phyloP scores from a whole-genome alignment of 2,329 filamentous ascomycete genomes.

The Whalleya microplaca region DNA sequence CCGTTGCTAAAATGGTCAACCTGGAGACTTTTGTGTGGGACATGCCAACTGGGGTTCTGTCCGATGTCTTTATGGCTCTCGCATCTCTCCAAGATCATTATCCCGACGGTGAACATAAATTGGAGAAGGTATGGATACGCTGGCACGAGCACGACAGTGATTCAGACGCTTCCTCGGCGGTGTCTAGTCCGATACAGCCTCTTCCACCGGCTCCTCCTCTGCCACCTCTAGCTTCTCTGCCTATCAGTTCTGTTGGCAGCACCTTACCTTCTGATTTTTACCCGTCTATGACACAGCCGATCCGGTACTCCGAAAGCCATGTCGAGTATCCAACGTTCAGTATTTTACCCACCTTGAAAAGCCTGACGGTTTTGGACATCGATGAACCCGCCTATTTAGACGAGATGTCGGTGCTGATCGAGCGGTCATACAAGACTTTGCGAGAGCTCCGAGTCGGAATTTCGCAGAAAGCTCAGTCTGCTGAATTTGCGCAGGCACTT shows the following conservation, averaged over 20 bases:
- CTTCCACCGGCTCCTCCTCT: constrained; percentile 23
- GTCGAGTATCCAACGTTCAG: constrained; percentile 83
- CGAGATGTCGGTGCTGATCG: constrained; percentile 78
- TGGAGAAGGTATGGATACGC: constrained; percentile 78
- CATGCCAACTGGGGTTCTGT: constrained; percentile 82
- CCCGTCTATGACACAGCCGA: constrained; percentile 42
- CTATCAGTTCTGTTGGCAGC: constrained; percentile 23
- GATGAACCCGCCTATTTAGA: constrained; percentile 83
- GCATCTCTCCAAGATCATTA: constrained; percentile 68
- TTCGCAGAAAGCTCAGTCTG: constrained; percentile 50
- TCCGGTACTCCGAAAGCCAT: constrained; percentile 55
- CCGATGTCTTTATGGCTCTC: constrained; percentile 80
- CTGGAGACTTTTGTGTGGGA: constrained; percentile 86
- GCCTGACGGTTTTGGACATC: constrained; percentile 77
- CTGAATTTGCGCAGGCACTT: constrained; percentile 64
- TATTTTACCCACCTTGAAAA: constrained; percentile 73
- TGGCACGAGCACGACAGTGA: constrained; percentile 80
- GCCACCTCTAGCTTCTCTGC: constrained; percentile 26
- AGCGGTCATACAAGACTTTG: constrained; percentile 67
- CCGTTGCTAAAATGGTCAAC: constrained; percentile 80
- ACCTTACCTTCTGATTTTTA: constrained; percentile 34
- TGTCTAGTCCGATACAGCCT: constrained; percentile 34
- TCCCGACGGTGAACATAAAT: constrained; percentile 62
- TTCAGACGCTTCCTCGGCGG: constrained; percentile 40
- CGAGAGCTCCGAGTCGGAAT: constrained; percentile 77